phyloP scores from a whole-genome alignment of 768 basidiomycete species.

The Lyophyllum semitale region DNA sequence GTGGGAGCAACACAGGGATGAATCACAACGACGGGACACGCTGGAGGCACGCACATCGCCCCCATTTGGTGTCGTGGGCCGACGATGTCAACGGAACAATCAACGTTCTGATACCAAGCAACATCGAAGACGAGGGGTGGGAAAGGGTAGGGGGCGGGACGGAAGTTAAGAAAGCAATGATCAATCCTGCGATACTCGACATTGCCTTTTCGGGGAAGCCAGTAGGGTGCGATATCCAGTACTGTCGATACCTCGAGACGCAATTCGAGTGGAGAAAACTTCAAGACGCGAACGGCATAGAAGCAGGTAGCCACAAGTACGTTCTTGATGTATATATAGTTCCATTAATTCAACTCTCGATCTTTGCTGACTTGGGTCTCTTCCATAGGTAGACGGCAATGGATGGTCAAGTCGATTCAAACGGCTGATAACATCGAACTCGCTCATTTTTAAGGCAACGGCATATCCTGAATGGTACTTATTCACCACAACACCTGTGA shows the following conservation, averaged over 20 bases:
- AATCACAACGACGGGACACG: slow-evolving; percentile 29
- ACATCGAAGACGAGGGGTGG: slow-evolving; percentile 14
- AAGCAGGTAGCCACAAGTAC: slow-evolving; percentile 58
- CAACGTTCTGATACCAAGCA: slow-evolving; percentile 32
- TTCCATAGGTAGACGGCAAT: slow-evolving; percentile 50
- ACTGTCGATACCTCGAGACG: slow-evolving; percentile 43
- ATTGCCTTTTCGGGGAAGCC: slow-evolving; percentile 51
- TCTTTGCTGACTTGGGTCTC: not conserved
- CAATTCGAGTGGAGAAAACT: slow-evolving; percentile 49
- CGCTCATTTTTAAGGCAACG: slow-evolving; percentile 65
- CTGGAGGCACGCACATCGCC: slow-evolving; percentile 51
- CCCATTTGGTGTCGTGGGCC: slow-evolving; percentile 39
- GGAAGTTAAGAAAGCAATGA: slow-evolving; percentile 27
- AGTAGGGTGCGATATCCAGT: slow-evolving; percentile 38
- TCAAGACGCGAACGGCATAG: slow-evolving; percentile 32
- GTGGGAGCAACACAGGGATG: slow-evolving; percentile 72
- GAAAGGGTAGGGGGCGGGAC: slow-evolving; percentile 34
- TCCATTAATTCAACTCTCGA: not conserved
- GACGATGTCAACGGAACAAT: slow-evolving; percentile 34
- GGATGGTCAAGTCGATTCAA: slow-evolving; percentile 70
- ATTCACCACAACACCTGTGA: slow-evolving; percentile 4
- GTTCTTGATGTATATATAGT: slow-evolving; percentile 47
- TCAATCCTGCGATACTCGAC: slow-evolving; percentile 56
- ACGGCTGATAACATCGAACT: slow-evolving; percentile 56
- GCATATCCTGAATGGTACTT: slow-evolving; percentile 71